Base-by-base conservation (phyloP, 73 alveolate species). In the Paramecium primaurelia region DNA sequence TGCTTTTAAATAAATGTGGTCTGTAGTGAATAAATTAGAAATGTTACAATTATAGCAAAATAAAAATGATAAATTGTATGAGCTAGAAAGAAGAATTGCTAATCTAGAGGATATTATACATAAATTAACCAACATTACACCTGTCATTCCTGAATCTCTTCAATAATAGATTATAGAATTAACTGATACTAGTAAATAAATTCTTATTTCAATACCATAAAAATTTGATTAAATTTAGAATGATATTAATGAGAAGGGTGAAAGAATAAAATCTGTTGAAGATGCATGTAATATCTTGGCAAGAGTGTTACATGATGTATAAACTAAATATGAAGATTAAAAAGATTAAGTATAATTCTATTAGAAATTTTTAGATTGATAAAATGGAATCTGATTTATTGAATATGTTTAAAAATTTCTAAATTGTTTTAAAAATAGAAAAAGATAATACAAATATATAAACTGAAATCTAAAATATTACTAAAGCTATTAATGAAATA, bases 1-100 rank as follows among this genome's bases (percentile, higher is more conserved):
- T 8, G 91, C 91, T 25, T 80, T 80, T 64, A 80, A 80, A 47
- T 12, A 80, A 47, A 42, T 80, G 75, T 80, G 91, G 91, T 59
- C 91, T 3, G 75, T 80, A 0, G 75, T 80, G 77, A 80, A 80
- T 28, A 80, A 80, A 45, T 47, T 80, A 44, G 91, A 80, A 6
- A 80, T 80, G 51, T 20, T n/a, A 9, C 38, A 80, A 25, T 12
- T 80, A 20, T 36, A 80, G 58, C 30, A 44, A 30, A 32, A 44
- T 18, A 8, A 10, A 34, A 44, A 40, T 12, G 75, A 42, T 80
- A 80, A 80, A 80, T 47, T 80, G 30, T 80, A 45, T 45, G 91
- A 80, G 45, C 30, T 80, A 2, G 91, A 80, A 80, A 80, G 45
- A 80, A 40, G 91, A 80, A 80, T 80, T 45, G 25, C 8, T 20